A percentile compares a stretch with the other conserved stretches of the same genome.
These are phyloP conservation scores for Aspergillus fumigatiaffinis DNA, from an alignment of 2,329 filamentous ascomycete genomes.

Conservation along the genomic window DNA sequence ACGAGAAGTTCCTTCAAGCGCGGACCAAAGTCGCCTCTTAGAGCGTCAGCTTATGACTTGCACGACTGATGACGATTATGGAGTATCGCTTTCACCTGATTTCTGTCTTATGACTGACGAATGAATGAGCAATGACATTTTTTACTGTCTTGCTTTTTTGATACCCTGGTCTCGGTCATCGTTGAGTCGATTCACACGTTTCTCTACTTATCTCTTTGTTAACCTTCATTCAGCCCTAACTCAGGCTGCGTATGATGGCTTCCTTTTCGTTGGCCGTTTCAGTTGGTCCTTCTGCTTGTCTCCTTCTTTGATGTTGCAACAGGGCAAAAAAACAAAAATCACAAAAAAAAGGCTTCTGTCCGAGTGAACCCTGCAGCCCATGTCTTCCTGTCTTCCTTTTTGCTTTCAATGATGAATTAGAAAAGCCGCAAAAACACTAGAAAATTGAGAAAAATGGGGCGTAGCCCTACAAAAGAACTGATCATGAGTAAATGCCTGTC, in stretches of 20 bases:
- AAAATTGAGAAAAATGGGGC: not conserved
- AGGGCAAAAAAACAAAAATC: not conserved
- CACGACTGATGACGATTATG: not conserved
- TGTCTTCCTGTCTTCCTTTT: not conserved
- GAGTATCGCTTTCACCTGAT: not conserved
- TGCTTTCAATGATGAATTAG: not conserved
- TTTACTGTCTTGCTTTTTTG: not conserved
- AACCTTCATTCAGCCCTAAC: not conserved
- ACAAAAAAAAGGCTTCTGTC: not conserved
- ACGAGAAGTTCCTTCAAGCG: not conserved
- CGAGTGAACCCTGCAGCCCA: not conserved
- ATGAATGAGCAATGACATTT: not conserved
- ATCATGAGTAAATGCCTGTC: not conserved
- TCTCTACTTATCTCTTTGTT: too few species aligned
- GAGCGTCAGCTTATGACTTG: not conserved
- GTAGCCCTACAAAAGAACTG: not conserved
- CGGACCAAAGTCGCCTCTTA: not conserved
- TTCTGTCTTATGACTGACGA: not conserved
- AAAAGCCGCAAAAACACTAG: not conserved
- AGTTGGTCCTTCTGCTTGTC: not conserved
- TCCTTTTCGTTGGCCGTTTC: not conserved
- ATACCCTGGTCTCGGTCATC: not conserved
- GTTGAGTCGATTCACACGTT: not conserved
- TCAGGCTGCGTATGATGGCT: not conserved
- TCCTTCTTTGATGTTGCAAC: not conserved